phyloP scores from a whole-genome alignment of 2,329 filamentous ascomycete species.

The Gnomoniopsis sp. region DNA sequence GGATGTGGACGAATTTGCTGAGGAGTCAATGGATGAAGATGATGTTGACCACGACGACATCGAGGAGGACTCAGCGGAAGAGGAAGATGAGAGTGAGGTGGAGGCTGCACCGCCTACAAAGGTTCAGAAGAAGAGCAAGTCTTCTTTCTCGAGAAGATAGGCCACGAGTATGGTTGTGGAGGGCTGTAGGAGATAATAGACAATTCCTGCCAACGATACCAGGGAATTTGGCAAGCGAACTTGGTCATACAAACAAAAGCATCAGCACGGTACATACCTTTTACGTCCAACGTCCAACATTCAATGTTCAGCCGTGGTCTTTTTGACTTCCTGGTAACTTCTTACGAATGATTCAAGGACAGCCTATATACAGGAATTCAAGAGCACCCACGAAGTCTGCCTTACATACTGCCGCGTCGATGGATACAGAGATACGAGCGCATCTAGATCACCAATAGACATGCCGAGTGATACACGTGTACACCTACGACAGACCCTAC shows the following conservation, averaged over 20 bases:
- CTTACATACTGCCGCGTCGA: too few relatives aligned
- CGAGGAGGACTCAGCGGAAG: constrained; percentile 28
- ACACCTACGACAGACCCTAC: too few relatives aligned
- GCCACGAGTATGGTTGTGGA: background rate
- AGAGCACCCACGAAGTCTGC: too few relatives aligned
- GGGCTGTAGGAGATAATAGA: background rate
- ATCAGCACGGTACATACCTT: background rate
- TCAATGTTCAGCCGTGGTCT: background rate
- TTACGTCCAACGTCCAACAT: background rate
- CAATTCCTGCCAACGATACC: background rate
- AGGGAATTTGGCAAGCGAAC: background rate
- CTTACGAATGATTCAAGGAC: background rate
- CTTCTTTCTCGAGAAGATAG: constrained; percentile 26
- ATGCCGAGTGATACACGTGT: too few relatives aligned
- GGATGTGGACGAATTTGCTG: constrained; percentile 19
- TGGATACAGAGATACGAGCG: too few relatives aligned
- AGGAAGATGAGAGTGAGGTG: constrained; percentile 30
- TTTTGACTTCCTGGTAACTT: background rate
- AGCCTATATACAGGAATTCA: too few relatives aligned
- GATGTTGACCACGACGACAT: constrained; percentile 33
- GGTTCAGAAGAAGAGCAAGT: constrained; percentile 29
- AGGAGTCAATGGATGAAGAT: constrained; percentile 29
- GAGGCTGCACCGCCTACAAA: constrained; percentile 31
- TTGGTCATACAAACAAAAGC: background rate
- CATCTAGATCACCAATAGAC: too few relatives aligned